Base-by-base conservation (phyloP, 2,329 filamentous ascomycete genomes). In the Bipolaris gigantea region DNA sequence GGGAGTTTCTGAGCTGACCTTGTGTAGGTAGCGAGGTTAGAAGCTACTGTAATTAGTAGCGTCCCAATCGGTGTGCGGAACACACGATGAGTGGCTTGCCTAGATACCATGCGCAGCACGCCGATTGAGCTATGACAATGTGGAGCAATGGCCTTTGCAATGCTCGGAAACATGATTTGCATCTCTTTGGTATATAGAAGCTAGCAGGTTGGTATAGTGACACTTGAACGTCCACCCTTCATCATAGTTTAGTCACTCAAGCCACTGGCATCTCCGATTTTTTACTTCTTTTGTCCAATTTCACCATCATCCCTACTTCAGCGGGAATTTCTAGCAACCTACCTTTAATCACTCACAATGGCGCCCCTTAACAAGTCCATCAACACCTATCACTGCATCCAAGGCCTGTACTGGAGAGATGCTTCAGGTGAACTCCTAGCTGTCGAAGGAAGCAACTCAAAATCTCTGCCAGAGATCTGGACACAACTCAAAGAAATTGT, bases 361-460 rank as follows among this genome's bases (percentile, higher is more conserved):
- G 49, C 65, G 50, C 60, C 64, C 21, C 62, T 71, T 25, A 70
- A 71, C 56, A 66, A 66, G 50, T 66, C 66, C 35, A 56, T 64
- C 27, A 65, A 65, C 25, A 61, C 63, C 18, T 70, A 70, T 36
- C 67, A 70, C 53, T 62, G 55, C 50, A 60, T 70, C 48, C 63
- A 68, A 33, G 64, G 59, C 19, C 52, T 70, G n/a, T 71, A 69
- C 59, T 70, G 65, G 62, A 61, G 68, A 36, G 57, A 64, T 36
- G 30, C 59, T 8, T 46, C 61, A 19, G 66, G 63, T 34, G 55
- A 62, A 21, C 53, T 71, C n/a, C 48, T 70, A 13, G 63, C 64
- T 5, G 51, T 66, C 15, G 64, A 65, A 46, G 67, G 66, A 36
- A 64, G 55, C 47, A 62, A 65, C 41, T 66, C 65, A 16, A 61